phyloP scores from a whole-genome alignment of 306 rosid species.

The Castanea mollissima region DNA sequence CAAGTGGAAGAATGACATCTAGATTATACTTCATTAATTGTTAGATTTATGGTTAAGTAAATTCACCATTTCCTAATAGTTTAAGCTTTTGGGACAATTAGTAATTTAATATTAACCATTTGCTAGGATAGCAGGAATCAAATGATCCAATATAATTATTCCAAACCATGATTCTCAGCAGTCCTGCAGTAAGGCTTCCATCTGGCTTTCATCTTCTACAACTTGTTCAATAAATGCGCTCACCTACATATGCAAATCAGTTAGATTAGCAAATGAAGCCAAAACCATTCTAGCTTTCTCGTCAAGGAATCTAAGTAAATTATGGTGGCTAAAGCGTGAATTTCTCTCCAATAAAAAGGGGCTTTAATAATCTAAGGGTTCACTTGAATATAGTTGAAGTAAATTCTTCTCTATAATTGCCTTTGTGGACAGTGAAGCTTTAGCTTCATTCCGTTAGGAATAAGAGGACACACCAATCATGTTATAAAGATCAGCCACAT shows the following conservation, averaged over 20 bases:
- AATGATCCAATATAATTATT: slow-evolving; percentile 44
- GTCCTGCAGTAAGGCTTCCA: slow-evolving; percentile 65
- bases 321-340: background rate
- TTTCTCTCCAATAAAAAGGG: background rate
- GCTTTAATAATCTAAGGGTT: background rate
- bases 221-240: slow-evolving; percentile 77
- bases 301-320: background rate
- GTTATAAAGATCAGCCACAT: background rate
- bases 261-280: slow-evolving; percentile 11
- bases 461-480: background rate
- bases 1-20: slow-evolving; percentile 50
- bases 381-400: background rate
- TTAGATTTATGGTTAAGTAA: too few relatives aligned
- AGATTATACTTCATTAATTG: slow-evolving; percentile 41
- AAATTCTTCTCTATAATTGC: background rate
- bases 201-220: slow-evolving; percentile 90
- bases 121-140: slow-evolving; percentile 49
- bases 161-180: slow-evolving; percentile 87
- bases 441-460: background rate
- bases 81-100: too few relatives aligned
- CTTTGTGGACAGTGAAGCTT: background rate
- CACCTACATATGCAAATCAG: slow-evolving; percentile 50
- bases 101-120: slow-evolving; percentile 36
- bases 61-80: too few relatives aligned
- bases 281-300: background rate